Base-by-base conservation (phyloP, 331 rosid species). In the Rosa hybrid region DNA sequence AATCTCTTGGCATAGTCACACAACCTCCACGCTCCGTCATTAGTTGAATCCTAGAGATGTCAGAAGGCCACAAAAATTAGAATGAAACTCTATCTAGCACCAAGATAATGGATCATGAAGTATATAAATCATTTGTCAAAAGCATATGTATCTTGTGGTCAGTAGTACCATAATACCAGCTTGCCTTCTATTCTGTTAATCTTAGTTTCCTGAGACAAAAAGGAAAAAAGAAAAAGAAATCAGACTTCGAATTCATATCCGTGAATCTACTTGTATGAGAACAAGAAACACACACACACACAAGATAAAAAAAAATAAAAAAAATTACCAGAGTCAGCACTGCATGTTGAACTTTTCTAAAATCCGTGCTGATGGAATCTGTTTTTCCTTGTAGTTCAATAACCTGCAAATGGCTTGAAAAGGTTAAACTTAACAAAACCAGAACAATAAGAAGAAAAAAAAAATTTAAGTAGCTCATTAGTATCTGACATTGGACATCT, bases 161-260 rank as follows among this genome's bases (percentile, higher is more conserved):
- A 7, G 46, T 76, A 70, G 10, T 42, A 75, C 69, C 84, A 71
- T 71, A 78, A 20, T 88, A 96, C 98, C 97, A 92, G 98, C 73
- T 90, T 93, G 83, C 83, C 90, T 86, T 90, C 99, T 67, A 96
- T 88, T 75, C 83, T 88, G 77, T 77, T 78, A 53, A 96, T 84
- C 88, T 84, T 96, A 60, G 86, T 83, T 83, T 88, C 94, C 99
- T 96, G 92, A 30, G 80, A 67, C 70, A 62, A 53, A n/a, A 2
- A 57, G 7, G 9, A 60, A 72, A 60, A 11, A 78, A 84, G 30
- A 27, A 27, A 27, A 27, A 1, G 30, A 7, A n/a, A 69, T 82
- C 78, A 81, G 56, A 65, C 63, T 54, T 75, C 41, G 20, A 71
- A 81, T 79, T 34, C 75, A 73, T 20, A 63, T 72, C 62, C 64